Conservation (phyloP, 805 yeast species). For the Maudiozyma bulderi region DNA sequence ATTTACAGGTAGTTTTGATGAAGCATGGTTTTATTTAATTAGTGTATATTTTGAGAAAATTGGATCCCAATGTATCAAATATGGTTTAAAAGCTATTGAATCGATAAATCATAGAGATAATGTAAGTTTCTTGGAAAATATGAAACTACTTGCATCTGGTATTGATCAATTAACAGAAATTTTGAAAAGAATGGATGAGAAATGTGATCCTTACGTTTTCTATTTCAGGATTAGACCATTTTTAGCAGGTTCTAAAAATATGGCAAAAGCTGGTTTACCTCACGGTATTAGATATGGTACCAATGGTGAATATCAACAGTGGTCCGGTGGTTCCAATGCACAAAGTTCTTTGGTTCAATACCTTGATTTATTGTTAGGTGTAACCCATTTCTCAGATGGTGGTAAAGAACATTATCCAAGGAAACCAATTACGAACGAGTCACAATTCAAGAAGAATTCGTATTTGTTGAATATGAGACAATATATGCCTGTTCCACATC, state of each 20-base stretch:
- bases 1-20: constrained; percentile 85
- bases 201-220: constrained; percentile 90
- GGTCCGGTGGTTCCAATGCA: constrained; percentile 90
- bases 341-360: constrained; percentile 86
- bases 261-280: constrained; percentile 76
- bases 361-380: constrained; percentile 64
- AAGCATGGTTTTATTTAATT: constrained; percentile 86
- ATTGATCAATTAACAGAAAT: constrained; percentile 67
- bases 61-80: constrained; percentile 62
- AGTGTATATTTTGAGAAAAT: constrained; percentile 77
- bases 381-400: constrained; percentile 41
- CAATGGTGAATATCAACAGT: constrained; percentile 44
- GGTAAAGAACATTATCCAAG: neutral
- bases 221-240: constrained; percentile 81
- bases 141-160: constrained; percentile 62
- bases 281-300: constrained; percentile 72
- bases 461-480: constrained; percentile 76
- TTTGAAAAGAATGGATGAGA: constrained; percentile 76
- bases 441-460: constrained; percentile 38
- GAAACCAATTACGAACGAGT: neutral
- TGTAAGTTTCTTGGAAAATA: constrained; percentile 31
- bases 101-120: constrained; percentile 41
- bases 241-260: constrained; percentile 89
- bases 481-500: constrained; percentile 86
- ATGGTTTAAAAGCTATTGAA: constrained; percentile 59